Base-by-base conservation (phyloP, 192 early-diverging fungal species). In the Chytriomyces hyalinus region DNA sequence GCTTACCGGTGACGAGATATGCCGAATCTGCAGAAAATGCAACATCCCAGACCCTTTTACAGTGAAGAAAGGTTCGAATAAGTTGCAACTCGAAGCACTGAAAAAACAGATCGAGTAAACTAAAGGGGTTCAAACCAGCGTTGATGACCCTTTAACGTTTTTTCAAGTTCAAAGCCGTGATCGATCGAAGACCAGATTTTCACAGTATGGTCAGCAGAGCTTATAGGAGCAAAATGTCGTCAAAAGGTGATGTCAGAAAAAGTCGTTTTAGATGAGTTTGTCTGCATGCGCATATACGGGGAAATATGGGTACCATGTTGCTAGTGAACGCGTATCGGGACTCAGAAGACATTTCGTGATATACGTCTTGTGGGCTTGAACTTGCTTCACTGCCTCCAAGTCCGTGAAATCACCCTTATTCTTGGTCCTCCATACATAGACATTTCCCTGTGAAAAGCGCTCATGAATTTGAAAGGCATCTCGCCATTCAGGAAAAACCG, bases 1-100 rank as follows among this genome's bases (percentile, higher is more conserved):
- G 57, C 62, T 49, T 66, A 88, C 87, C 92, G 20, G 94, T 94
- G 0, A 96, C 93, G 20, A 96, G 81, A 79, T 95, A 95, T 11
- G 94, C 95, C 15, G 95, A 96, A 74, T 96, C 95, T 0, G 94
- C 95, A 20, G 92, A 94, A 78, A 96, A 96, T 0, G 93, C 91
- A 77, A 91, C 93, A 81, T 96, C 95, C 95, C 95, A 96, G 1
- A 95, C 95, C 95, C 73, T 75, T 15, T n/a, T 36, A 2, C 3
- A 36, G 4, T 36, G 4, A 36, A 36, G 36, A 36, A 36, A 36
- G 36, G 4, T 3, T 2, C 36, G 36, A 36, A 4, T 36, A 2
- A 36, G 36, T 36, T 36, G 36, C 36, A 36, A 36, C 4, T 36
- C 36, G 36, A 36, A 36, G 4, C 36, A 57, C 13, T 43, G 15